phyloP scores from a whole-genome alignment of 768 basidiomycete genomes.

The Saitozyma sp. region DNA sequence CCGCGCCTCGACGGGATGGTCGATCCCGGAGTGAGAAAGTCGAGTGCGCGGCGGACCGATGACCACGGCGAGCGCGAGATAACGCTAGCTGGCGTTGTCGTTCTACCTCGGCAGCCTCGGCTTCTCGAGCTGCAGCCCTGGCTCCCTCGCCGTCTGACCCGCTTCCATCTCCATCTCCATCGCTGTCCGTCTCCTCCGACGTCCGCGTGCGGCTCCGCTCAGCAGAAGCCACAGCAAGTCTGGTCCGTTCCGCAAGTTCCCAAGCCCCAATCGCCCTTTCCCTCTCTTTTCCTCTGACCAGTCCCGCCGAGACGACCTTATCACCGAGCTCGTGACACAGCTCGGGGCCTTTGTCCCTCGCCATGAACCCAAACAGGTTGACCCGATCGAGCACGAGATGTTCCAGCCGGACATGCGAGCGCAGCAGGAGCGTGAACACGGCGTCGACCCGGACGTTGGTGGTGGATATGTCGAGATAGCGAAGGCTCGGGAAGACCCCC shows the following conservation, averaged over 20 bases:
- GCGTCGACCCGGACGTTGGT: constrained; percentile 58
- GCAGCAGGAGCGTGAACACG: constrained; percentile 56
- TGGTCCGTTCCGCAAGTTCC: constrained; percentile 38
- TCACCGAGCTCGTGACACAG: constrained; percentile 67
- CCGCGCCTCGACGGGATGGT: constrained; percentile 18
- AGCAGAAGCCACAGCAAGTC: constrained; percentile 36
- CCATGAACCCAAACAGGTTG: constrained; percentile 58
- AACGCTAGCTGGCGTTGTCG: constrained; percentile 21
- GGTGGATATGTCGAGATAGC: constrained; percentile 70
- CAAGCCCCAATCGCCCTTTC: constrained; percentile 59
- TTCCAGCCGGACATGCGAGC: constrained; percentile 59
- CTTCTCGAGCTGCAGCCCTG: constrained; percentile 9
- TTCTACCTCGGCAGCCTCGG: constrained; percentile 21
- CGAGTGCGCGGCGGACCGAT: constrained; percentile 48
- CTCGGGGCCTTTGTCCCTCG: constrained; percentile 58
- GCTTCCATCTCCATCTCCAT: too few relatives aligned
- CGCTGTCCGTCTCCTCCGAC: neutral
- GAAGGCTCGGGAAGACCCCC: constrained; percentile 57
- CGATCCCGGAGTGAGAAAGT: constrained; percentile 50
- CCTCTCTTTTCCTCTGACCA: constrained; percentile 64
- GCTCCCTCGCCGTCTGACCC: constrained; percentile 1
- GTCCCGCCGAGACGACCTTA: constrained; percentile 63
- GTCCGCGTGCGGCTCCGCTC: neutral
- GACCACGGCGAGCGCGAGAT: constrained; percentile 36
- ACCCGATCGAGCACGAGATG: constrained; percentile 75